A percentile compares a stretch with the other conserved stretches of the same genome.
phyloP scores from a whole-genome alignment of 768 basidiomycete genomes.

The Megacollybia marginata region DNA sequence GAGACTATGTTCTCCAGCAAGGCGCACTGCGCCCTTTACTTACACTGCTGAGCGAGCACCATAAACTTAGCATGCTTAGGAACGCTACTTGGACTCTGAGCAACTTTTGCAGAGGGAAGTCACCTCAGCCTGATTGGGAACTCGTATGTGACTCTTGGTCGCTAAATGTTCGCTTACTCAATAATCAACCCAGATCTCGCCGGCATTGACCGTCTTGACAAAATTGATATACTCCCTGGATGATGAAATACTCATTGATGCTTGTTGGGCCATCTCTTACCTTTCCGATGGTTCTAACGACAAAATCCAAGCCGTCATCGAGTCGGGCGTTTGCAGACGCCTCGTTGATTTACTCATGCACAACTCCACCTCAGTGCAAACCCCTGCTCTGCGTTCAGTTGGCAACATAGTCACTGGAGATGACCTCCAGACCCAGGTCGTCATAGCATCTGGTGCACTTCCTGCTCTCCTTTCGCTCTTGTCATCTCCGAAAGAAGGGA shows the following conservation, averaged over 20 bases:
- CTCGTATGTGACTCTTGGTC: slow-evolving; percentile 45
- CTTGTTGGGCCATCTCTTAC: slow-evolving; percentile 99
- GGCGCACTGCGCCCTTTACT: slow-evolving; percentile 92
- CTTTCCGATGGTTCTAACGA: slow-evolving; percentile 98
- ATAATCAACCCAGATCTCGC: slow-evolving; percentile 70
- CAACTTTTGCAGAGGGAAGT: slow-evolving; percentile 98
- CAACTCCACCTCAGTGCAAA: slow-evolving; percentile 91
- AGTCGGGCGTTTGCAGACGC: slow-evolving; percentile 94
- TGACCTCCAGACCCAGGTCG: slow-evolving; percentile 98
- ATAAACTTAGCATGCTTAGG: slow-evolving; percentile 97
- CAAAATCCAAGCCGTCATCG: slow-evolving; percentile 99
- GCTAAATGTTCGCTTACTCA: slow-evolving; percentile 9
- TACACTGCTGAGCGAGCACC: slow-evolving; percentile 85
- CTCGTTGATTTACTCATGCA: slow-evolving; percentile 97
- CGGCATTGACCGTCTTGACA: slow-evolving; percentile 92
- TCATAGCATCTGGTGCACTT: slow-evolving; percentile 96
- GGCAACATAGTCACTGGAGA: slow-evolving; percentile 99
- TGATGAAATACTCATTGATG: slow-evolving; percentile 98
- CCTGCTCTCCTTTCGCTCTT: slow-evolving; percentile 89
- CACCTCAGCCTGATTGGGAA: slow-evolving; percentile 97
- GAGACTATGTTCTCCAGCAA: slow-evolving; percentile 92
- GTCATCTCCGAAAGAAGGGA: slow-evolving; percentile 96
- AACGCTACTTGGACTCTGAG: slow-evolving; percentile 99
- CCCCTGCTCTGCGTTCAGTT: slow-evolving; percentile 94
- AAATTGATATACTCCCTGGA: slow-evolving; percentile 99